These are phyloP conservation scores for Phytophthora hibernalis DNA, from an alignment of 352 stramenopile species.

Conservation along the genomic window DNA sequence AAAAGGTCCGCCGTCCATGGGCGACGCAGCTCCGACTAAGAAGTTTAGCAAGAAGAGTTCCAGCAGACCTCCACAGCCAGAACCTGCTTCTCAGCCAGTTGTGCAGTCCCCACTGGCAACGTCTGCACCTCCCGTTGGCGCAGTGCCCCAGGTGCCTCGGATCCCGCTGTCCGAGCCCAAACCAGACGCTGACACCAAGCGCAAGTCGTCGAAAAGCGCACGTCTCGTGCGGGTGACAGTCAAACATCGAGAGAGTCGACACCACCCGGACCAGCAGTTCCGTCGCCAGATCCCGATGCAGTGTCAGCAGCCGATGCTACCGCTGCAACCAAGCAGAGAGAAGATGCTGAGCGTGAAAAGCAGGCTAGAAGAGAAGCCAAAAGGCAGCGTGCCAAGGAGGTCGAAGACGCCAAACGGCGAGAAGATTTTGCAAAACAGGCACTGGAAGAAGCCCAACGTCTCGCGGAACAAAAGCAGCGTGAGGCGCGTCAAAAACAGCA, in stretches of 20 bases:
- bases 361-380: constrained; percentile 58
- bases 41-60: constrained; percentile 52
- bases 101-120: constrained; percentile 15
- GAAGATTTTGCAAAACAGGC: constrained; percentile 60
- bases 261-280: constrained; percentile 16
- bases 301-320: constrained; percentile 11
- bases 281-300: constrained; percentile 11
- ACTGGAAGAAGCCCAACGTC: constrained; percentile 48
- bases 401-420: constrained; percentile 55
- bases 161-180: constrained; percentile 61
- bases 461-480: constrained; percentile 55
- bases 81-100: constrained; percentile 17
- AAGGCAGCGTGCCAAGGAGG: constrained; percentile 54
- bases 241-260: constrained; percentile 4
- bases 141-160: constrained; percentile 46
- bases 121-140: constrained; percentile 15
- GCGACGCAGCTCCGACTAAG: constrained; percentile 14
- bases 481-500: constrained; percentile 61
- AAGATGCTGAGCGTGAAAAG: constrained; percentile 49
- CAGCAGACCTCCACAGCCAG: constrained; percentile 16
- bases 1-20: constrained; percentile 30
- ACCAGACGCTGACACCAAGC: constrained; percentile 33
- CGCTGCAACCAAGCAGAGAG: constrained; percentile 42
- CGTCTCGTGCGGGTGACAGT: constrained; percentile 13
- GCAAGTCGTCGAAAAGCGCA: constrained; percentile 59